phyloP scores from a whole-genome alignment of 2,329 filamentous ascomycete genomes.

The Plenodomus lindquistii region DNA sequence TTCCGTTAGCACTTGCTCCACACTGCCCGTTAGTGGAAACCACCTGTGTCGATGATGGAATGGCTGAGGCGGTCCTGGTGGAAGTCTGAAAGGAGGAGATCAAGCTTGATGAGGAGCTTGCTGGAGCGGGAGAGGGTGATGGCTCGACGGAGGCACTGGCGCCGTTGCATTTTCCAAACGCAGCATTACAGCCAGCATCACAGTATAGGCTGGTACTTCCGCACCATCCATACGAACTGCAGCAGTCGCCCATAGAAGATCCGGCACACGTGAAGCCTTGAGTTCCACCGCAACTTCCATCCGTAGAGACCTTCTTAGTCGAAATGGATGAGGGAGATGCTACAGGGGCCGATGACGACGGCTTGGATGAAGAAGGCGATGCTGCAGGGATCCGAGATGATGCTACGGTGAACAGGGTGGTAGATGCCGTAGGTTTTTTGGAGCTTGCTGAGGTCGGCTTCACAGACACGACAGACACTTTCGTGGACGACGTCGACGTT shows the following conservation, averaged over 20 bases:
- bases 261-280: constrained; percentile 45
- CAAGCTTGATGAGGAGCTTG: constrained; percentile 4
- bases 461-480: no score
- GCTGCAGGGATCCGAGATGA: constrained; percentile 1
- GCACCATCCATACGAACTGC: constrained; percentile 48
- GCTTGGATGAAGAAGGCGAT: background rate
- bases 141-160: no score
- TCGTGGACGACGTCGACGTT: no score
- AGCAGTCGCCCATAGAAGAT: constrained; percentile 51
- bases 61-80: constrained; percentile 4
- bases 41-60: constrained; percentile 14
- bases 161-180: constrained; percentile 34
- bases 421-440: constrained; percentile 3
- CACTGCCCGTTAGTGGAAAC: constrained; percentile 31
- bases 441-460: no score
- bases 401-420: background rate
- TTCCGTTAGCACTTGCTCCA: no score
- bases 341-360: background rate
- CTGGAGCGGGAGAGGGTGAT: no score
- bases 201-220: constrained; percentile 32
- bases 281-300: constrained; percentile 25
- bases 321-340: constrained; percentile 1
- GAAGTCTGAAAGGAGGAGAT: constrained; percentile 1
- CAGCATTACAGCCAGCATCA: constrained; percentile 33
- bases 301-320: constrained; percentile 12